Evolutionary conservation across 2,329 filamentous ascomycete species (phyloP), one percentile per base, ranked within the genome.

Genomic region (Acephala macrosclerotiorum): DNA sequence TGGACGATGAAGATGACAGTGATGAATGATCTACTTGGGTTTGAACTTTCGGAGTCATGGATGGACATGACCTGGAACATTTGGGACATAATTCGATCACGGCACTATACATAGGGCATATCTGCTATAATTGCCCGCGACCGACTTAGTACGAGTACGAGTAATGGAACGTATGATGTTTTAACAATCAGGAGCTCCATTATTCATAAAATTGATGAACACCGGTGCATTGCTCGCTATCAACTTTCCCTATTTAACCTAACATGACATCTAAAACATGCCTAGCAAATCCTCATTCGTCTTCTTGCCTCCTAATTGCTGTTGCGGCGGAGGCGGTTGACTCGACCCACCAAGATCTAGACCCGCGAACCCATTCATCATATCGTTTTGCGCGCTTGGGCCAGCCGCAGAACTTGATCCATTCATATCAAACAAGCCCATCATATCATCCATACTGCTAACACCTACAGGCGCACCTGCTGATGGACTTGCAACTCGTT

Each of bases 301-400:
- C 77, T 87, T 86, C 77, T 87, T 85, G 55, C 61, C 74, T 35
- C 72, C 75, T 22, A 88, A 76, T 74, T 91, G 86, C 76, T 87
- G 85, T 12, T 83, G 82, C 4, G 90, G 83, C 18, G 91, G 89
- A 36, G 91, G 85, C 20, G 91, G 88, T 70, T 89, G 87, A 69
- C 83, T 87, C 18, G 81, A 80, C 47, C 87, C 88, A 56, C 89
- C 86, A 75, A 99, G 82, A 79, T 93, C 89, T 80, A 99, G 83
- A 4, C 88, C 89, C 33, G 89, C 92, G 76, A 99, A 96, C 0
- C 94, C 94, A 75, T 93, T 93, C 83, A 97, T 83, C 71, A 78
- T 61, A 69, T 77, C 73, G 57, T 77, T 72, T 38, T 72, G 70
- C 61, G 73, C 68, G 72, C 75, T 70, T 18, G 64, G 20, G 73